Percentiles rank a stretch among this genome's conserved stretches.
Evolutionary conservation across 2,329 filamentous ascomycete species (phyloP).

Genomic region (Ophiostoma perfectum): DNA sequence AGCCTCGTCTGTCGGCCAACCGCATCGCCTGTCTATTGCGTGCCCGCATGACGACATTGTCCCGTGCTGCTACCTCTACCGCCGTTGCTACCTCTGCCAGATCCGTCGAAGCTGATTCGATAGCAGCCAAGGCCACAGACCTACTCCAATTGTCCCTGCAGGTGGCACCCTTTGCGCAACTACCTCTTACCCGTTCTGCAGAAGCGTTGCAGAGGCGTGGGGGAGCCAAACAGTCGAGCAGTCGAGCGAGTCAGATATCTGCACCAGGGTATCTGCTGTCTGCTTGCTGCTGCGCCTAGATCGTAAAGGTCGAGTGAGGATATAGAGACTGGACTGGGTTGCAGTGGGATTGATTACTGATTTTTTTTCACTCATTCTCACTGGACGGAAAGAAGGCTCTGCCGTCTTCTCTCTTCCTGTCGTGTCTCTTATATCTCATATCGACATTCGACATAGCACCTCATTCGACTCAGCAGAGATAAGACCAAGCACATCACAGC

Average conservation of each 20-base stretch:
- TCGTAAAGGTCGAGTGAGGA: background rate
- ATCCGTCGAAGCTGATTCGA: background rate
- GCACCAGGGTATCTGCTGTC: no score
- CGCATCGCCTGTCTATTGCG: slow-evolving; percentile 24
- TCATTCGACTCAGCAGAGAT: background rate
- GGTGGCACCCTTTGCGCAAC: background rate
- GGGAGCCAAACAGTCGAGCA: background rate
- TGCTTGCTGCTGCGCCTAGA: background rate
- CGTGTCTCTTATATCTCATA: background rate
- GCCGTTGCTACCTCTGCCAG: slow-evolving; percentile 13
- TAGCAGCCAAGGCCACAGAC: background rate
- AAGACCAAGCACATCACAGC: background rate
- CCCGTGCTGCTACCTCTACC: slow-evolving; percentile 8
- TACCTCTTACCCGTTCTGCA: background rate
- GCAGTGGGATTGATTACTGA: background rate
- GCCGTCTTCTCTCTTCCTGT: background rate
- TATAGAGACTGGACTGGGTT: background rate
- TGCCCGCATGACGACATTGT: slow-evolving; percentile 28
- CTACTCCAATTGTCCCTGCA: slow-evolving; percentile 4
- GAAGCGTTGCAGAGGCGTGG: slow-evolving; percentile 6
- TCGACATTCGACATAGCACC: background rate
- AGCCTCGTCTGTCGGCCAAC: slow-evolving; percentile 17
- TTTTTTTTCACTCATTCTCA: background rate
- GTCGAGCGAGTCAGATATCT: background rate
- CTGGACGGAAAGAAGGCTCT: background rate